phyloP scores from a whole-genome alignment of 2,329 filamentous ascomycete species.

The Aspergillus transmontanensis region DNA sequence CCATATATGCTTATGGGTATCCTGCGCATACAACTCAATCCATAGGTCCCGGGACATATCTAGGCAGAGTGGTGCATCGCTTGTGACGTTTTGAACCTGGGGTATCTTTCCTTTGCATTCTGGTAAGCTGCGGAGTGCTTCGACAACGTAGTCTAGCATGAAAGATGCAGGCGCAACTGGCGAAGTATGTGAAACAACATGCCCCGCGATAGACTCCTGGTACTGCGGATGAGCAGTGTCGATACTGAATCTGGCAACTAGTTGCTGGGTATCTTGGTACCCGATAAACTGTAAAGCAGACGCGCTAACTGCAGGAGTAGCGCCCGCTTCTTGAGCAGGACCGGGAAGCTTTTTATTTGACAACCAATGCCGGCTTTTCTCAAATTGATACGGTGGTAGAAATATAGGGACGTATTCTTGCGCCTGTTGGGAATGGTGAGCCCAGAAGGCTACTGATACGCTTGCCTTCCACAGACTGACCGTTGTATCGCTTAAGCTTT shows the following conservation, averaged over 20 bases:
- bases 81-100: slow-evolving; percentile 15
- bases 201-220: slow-evolving; percentile 16
- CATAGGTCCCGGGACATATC: slow-evolving; percentile 14
- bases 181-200: slow-evolving; percentile 18
- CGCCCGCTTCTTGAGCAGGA: background rate
- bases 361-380: slow-evolving; percentile 45
- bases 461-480: slow-evolving; percentile 46
- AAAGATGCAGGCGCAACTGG: slow-evolving; percentile 20
- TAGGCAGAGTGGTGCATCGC: slow-evolving; percentile 20
- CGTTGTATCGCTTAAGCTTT: slow-evolving; percentile 31
- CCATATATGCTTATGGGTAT: slow-evolving; percentile 13
- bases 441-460: slow-evolving; percentile 41
- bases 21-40: slow-evolving; percentile 11
- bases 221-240: slow-evolving; percentile 18
- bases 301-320: background rate
- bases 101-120: slow-evolving; percentile 16
- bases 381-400: slow-evolving; percentile 51
- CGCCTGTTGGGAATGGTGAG: slow-evolving; percentile 33
- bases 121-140: slow-evolving; percentile 18
- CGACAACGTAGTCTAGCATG: slow-evolving; percentile 20
- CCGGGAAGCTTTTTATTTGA: slow-evolving; percentile 23
- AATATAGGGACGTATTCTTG: slow-evolving; percentile 26
- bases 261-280: slow-evolving; percentile 13
- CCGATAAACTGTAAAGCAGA: slow-evolving; percentile 12
- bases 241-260: slow-evolving; percentile 16